Base-by-base conservation (phyloP, 108 stramenopile genomes). In the Bacterosira constricta region DNA sequence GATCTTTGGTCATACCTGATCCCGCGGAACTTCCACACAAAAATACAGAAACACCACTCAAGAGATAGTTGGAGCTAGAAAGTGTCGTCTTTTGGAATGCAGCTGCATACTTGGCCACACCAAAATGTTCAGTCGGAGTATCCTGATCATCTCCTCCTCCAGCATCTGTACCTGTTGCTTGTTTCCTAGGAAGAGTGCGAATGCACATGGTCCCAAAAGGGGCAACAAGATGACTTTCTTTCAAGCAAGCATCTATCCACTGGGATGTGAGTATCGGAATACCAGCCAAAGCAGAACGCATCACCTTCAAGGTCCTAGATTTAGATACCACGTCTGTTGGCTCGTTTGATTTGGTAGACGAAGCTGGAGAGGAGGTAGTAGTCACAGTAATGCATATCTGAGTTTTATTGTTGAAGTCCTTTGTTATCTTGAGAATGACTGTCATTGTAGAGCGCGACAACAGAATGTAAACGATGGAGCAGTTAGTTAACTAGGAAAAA, bases 261-360 rank as follows among this genome's bases (percentile, higher is more conserved):
- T 44, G 44, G n/a, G 81, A 83, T 23, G 87, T 68, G 9, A 94
- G 86, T 41, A 94, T 80, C 9, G 90, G 90, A 42, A 94, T 73
- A 3, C 93, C 93, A 4, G 77, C 82, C 23, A 94, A 57, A 6
- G 89, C 70, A 1, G 88, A 82, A 63, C 78, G 64, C 90, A 94
- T 90, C n/a, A 75, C 85, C 69, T 94, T 94, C 55, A 88, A 61
- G 13, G 93, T 91, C 8, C 93, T 77, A 20, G 79, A 50, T 32
- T 66, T 65, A 10, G 88, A 79, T 2, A 64, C 62, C 13, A 73
- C 49, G 77, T 86, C 69, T 0, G 25, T 27, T 29, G 52, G 53
- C 20, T 26, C 34, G 30, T 11, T 66, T 50, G n/a, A 63, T 65
- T 53, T 23, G 6, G 42, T 17, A n/a, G n/a, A n/a, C n/a, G n/a